A percentile compares a stretch with the other conserved stretches of the same genome.
Conservation (phyloP, 306 rosid genomes). For the Hippophae tibetana region DNA sequence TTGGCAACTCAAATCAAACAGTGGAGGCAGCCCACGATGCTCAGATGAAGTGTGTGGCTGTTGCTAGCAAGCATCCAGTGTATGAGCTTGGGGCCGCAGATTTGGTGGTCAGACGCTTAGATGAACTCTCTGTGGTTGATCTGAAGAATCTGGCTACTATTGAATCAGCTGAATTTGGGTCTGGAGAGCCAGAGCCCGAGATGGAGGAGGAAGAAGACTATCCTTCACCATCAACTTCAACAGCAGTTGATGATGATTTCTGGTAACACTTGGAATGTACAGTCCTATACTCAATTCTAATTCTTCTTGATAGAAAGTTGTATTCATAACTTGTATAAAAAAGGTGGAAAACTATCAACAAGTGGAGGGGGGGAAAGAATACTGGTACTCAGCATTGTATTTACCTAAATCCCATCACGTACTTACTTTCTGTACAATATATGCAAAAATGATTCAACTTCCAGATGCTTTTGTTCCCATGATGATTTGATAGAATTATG, state of each 20-base stretch:
- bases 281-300: slow-evolving; percentile 44
- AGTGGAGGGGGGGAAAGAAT: not conserved
- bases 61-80: slow-evolving; percentile 95
- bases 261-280: slow-evolving; percentile 70
- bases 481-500: not conserved
- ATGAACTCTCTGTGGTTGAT: slow-evolving; percentile 85
- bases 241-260: slow-evolving; percentile 51
- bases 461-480: slow-evolving; percentile 4
- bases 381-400: slow-evolving; percentile 52
- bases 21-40: slow-evolving; percentile 98
- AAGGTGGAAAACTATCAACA: slow-evolving; percentile 15
- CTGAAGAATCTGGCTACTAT: slow-evolving; percentile 79
- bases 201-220: slow-evolving; percentile 52
- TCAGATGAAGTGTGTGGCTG: slow-evolving; percentile 90
- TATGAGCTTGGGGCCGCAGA: slow-evolving; percentile 93
- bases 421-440: slow-evolving; percentile 34
- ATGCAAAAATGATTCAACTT: slow-evolving; percentile 13
- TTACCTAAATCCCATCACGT: slow-evolving; percentile 29
- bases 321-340: slow-evolving; percentile 57
- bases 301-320: slow-evolving; percentile 53
- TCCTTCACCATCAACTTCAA: slow-evolving; percentile 29
- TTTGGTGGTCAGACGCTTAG: slow-evolving; percentile 68
- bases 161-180: slow-evolving; percentile 61
- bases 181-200: slow-evolving; percentile 67
- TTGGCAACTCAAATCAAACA: slow-evolving; percentile 86